Evolutionary conservation across 1,284 basidiomycete genomes (phyloP), one percentile per base, ranked within the genome.

Genomic region (Sporisorium iseilematis-ciliati): DNA sequence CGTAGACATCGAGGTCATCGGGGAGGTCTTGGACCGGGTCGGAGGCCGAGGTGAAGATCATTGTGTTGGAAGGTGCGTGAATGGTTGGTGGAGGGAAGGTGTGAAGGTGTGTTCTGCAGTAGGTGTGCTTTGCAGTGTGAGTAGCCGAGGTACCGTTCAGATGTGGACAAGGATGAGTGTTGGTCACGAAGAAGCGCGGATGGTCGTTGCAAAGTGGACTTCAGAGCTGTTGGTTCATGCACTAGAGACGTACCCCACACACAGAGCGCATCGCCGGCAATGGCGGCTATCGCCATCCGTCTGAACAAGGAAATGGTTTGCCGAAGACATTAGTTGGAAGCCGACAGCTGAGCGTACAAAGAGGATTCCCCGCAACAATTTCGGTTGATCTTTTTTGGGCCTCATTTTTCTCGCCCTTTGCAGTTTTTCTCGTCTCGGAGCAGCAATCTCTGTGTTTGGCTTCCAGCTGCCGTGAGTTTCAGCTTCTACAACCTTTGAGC

Each of bases 1-100:
- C 70, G 61, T 80, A 82, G 25, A 82, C 68, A 45, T 79, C 75
- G 41, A 77, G 50, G 38, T 82, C 65, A 38, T 77, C 71, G 4
- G 74, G 80, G n/a, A 75, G 62, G 42, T 74, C 57, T 29, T 62
- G 43, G 40, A 77, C 71, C 14, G 65, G 58, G n/a, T 65, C 58
- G 8, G 59, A 64, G 23, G 54, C 23, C 48, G 76, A 73, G 7
- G 67, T 70, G 64, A 78, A 76, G 53, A 80, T 73, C 73, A 75
- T 75, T 12, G 14, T 50, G 20, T n/a, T 6, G 3, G 10, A 38
- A 16, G 35, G 35, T 38, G 35, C 12, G 40, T n/a, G 23, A 23
- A 21, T n/a, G n/a, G n/a, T n/a, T n/a, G n/a, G n/a, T n/a, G 7
- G 33, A 10, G 14, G 29, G 8, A 23, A 6, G 38, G 38, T n/a